Evolutionary conservation across 176 grass and related monocot genomes (phyloP).

Genomic region (Alopecurus myosuroides): DNA sequence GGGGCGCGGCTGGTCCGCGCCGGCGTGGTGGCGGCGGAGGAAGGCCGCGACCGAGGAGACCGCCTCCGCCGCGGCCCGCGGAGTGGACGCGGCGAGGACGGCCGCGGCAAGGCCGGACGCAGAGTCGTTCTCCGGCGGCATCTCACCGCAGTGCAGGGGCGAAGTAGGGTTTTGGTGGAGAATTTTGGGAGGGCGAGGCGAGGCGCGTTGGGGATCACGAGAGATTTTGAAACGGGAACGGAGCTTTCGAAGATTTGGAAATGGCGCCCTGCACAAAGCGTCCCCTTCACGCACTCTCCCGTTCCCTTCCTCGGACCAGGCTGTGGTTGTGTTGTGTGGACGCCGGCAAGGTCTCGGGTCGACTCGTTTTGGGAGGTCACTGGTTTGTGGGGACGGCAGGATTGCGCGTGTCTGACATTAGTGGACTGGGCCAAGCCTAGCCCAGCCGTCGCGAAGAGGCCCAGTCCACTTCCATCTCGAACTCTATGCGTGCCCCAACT

Average conservation of each 20-base stretch:
- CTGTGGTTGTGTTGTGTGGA: too few species aligned
- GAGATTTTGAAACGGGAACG: neutral
- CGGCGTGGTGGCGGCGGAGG: conserved; percentile 61
- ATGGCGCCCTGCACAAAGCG: conserved; percentile 10
- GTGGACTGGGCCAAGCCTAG: neutral
- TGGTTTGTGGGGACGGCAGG: neutral
- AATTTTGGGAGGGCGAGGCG: neutral
- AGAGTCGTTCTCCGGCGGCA: conserved; percentile 43
- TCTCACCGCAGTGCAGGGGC: neutral
- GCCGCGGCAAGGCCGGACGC: conserved; percentile 32
- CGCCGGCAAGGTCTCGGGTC: neutral
- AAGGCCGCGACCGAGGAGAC: conserved; percentile 35
- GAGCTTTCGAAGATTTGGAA: conserved; percentile 11
- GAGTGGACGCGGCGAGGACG: conserved; percentile 34
- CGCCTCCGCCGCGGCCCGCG: conserved; percentile 31
- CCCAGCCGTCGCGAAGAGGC: neutral
- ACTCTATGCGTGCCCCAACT: neutral
- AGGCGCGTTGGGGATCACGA: neutral
- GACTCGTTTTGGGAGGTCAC: neutral
- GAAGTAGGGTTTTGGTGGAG: conserved; percentile 17
- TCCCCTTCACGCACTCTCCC: neutral
- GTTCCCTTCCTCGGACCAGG: neutral
- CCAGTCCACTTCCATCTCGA: neutral
- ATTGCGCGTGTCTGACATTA: too few species aligned
- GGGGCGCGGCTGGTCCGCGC: conserved; percentile 47